Percentiles rank a stretch among this genome's conserved stretches.
phyloP scores from a whole-genome alignment of 2,329 filamentous ascomycete species.

The Periconia digitata region DNA sequence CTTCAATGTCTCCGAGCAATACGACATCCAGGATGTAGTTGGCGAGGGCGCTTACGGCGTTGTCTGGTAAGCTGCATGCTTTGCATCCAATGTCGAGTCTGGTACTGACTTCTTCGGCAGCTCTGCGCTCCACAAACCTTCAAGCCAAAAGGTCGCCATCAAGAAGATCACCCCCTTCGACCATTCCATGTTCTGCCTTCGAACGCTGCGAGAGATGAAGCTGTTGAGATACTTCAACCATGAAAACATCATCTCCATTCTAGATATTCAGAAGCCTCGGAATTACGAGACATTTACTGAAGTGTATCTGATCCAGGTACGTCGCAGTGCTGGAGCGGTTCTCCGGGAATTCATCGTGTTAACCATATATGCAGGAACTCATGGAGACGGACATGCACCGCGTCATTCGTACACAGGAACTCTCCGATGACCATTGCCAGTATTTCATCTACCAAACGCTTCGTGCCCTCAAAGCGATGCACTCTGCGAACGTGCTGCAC shows the following conservation, averaged over 20 bases:
- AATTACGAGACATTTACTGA: slow-evolving; percentile 96
- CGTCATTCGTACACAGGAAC: slow-evolving; percentile 96
- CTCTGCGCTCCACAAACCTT: slow-evolving; percentile 97
- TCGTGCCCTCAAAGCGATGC: slow-evolving; percentile 97
- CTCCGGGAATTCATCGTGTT: slow-evolving; percentile 4
- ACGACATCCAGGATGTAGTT: slow-evolving; percentile 99
- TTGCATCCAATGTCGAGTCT: slow-evolving; percentile 1
- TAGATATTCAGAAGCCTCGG: slow-evolving; percentile 97
- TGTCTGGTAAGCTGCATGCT: slow-evolving; percentile 71
- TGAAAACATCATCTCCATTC: slow-evolving; percentile 99
- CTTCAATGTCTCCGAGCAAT: slow-evolving; percentile 99
- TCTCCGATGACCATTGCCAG: slow-evolving; percentile 98
- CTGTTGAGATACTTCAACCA: slow-evolving; percentile 98
- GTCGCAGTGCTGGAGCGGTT: background rate
- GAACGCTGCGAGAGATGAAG: slow-evolving; percentile 99
- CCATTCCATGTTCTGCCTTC: slow-evolving; percentile 97
- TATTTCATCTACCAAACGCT: slow-evolving; percentile 99
- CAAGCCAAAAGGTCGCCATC: slow-evolving; percentile 97
- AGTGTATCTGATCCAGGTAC: slow-evolving; percentile 95
- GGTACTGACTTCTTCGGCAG: slow-evolving; percentile 51
- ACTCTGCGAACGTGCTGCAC: slow-evolving; percentile 97
- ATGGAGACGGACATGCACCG: slow-evolving; percentile 99
- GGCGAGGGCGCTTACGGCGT: slow-evolving; percentile 98
- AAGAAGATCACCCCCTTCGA: slow-evolving; percentile 99
- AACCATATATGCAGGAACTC: slow-evolving; percentile 65